These are phyloP conservation scores for Xylaria sp. DNA, from an alignment of 2,329 filamentous ascomycete species.

Conservation along the genomic window DNA sequence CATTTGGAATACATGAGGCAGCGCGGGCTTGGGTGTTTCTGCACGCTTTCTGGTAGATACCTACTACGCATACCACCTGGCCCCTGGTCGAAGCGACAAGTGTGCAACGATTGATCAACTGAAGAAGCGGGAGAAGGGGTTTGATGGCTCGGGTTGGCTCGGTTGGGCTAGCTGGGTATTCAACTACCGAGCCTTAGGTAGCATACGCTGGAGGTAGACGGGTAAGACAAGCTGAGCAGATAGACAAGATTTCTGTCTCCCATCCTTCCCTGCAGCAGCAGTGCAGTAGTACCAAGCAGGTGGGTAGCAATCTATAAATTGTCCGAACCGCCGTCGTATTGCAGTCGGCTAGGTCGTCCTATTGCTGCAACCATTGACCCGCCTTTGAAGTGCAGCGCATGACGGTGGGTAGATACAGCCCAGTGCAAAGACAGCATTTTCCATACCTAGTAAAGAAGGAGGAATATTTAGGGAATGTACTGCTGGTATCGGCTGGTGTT, in stretches of 20 bases:
- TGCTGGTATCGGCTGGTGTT: no score
- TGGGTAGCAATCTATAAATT: conserved; percentile 36
- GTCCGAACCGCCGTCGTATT: conserved; percentile 38
- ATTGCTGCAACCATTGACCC: conserved; percentile 26
- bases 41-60: not conserved
- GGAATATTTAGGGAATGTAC: no score
- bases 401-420: conserved; percentile 23
- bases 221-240: not conserved
- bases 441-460: not conserved
- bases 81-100: not conserved
- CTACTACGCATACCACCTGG: not conserved
- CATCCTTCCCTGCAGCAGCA: not conserved
- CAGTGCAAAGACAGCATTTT: not conserved
- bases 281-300: conserved; percentile 27
- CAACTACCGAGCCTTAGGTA: not conserved
- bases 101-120: not conserved
- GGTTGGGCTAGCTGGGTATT: not conserved
- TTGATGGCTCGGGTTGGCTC: no score
- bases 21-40: not conserved
- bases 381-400: conserved; percentile 25
- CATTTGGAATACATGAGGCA: conserved; percentile 2
- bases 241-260: not conserved
- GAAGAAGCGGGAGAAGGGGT: not conserved
- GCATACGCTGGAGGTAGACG: not conserved
- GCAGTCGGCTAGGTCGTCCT: conserved; percentile 25